These are phyloP conservation scores for Geotrichum klebahnii DNA, from an alignment of 1,139 yeast species.

Conservation along the genomic window DNA sequence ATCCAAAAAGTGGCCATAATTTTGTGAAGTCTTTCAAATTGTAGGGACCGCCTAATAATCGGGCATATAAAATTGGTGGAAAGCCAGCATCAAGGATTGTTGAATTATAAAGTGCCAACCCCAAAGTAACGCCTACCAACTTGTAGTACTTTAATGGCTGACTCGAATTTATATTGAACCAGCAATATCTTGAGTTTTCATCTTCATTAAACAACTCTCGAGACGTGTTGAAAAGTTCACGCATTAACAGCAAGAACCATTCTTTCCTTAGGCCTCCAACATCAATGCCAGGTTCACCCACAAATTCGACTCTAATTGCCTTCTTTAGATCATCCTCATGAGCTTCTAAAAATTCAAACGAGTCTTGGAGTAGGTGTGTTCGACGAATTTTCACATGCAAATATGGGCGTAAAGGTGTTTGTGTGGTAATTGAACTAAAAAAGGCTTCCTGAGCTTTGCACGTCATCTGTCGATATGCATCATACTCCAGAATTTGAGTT, in stretches of 20 bases:
- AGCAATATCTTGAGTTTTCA: slow-evolving; percentile 65
- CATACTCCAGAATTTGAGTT: slow-evolving; percentile 74
- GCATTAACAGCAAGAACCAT: slow-evolving; percentile 77
- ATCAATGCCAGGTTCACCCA: slow-evolving; percentile 87
- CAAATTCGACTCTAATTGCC: slow-evolving; percentile 69
- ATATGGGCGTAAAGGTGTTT: slow-evolving; percentile 60
- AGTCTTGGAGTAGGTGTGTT: slow-evolving; percentile 64
- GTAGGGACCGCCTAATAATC: slow-evolving; percentile 56
- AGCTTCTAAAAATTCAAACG: slow-evolving; percentile 58
- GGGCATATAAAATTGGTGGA: slow-evolving; percentile 73
- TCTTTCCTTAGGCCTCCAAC: slow-evolving; percentile 93
- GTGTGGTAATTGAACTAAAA: slow-evolving; percentile 62
- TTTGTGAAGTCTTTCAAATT: slow-evolving; percentile 61
- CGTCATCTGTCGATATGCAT: slow-evolving; percentile 79
- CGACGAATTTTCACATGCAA: slow-evolving; percentile 68
- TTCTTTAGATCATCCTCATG: slow-evolving; percentile 66
- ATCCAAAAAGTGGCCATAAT: slow-evolving; percentile 63
- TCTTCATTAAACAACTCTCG: slow-evolving; percentile 47
- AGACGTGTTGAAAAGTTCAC: slow-evolving; percentile 62
- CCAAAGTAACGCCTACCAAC: slow-evolving; percentile 78
- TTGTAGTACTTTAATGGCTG: slow-evolving; percentile 55
- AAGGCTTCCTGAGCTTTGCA: slow-evolving; percentile 87
- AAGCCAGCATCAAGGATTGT: slow-evolving; percentile 75
- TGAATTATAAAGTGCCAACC: slow-evolving; percentile 86
- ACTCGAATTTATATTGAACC: slow-evolving; percentile 56